Percentiles rank a stretch among this genome's conserved stretches.
Evolutionary conservation across 306 rosid genomes (phyloP).

Genomic region (Gastrolobium villosum): DNA sequence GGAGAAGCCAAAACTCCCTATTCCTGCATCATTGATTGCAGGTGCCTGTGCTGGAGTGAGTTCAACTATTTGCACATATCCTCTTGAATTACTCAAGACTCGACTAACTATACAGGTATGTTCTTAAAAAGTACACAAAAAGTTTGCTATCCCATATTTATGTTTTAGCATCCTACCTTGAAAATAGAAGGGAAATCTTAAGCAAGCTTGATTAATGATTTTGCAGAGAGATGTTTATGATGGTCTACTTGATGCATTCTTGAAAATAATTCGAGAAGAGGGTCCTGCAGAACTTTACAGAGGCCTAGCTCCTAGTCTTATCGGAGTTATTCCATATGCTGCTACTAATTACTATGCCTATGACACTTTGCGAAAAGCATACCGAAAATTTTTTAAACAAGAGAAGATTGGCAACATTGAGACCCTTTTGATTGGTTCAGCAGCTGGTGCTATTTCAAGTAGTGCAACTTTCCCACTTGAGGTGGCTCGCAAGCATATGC

Average conservation of each 20-base stretch:
- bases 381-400: constrained; percentile 75
- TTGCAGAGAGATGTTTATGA: constrained; percentile 85
- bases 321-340: constrained; percentile 93
- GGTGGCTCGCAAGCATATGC: constrained; percentile 99
- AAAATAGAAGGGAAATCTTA: constrained; percentile 29
- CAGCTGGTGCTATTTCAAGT: constrained; percentile 94
- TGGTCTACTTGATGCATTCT: constrained; percentile 84
- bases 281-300: constrained; percentile 91
- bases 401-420: constrained; percentile 92
- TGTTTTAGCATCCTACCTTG: constrained; percentile 3
- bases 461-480: constrained; percentile 94
- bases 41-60: constrained; percentile 99
- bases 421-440: constrained; percentile 94
- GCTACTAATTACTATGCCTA: constrained; percentile 93
- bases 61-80: constrained; percentile 88
- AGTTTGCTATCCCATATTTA: constrained; percentile 5
- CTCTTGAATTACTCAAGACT: constrained; percentile 93
- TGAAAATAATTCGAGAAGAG: constrained; percentile 83
- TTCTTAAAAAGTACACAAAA: neutral
- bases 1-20: constrained; percentile 72
- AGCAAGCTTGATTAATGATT: constrained; percentile 39
- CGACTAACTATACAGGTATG: constrained; percentile 92
- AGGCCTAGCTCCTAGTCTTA: constrained; percentile 92
- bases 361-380: constrained; percentile 81
- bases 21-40: constrained; percentile 92